Base-by-base conservation (phyloP, 1,284 basidiomycete genomes). In the Fomitopsis palustris region DNA sequence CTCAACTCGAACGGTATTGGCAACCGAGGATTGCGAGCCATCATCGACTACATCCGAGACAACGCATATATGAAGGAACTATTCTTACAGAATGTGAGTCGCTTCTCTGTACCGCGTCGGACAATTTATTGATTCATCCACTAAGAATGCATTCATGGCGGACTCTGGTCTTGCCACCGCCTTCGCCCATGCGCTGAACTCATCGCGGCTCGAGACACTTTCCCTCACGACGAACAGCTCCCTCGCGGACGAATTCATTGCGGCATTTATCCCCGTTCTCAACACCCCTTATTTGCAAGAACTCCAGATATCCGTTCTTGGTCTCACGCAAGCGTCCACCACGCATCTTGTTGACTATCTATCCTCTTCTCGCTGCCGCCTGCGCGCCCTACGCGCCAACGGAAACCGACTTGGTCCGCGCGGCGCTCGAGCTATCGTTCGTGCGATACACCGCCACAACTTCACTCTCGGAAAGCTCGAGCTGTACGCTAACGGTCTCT, bases 1-100 rank as follows among this genome's bases (percentile, higher is more conserved):
- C 69, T 90, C 57, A 86, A 84, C 58, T 74, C 76, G 10, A 86
- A 84, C 65, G 63, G 66, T 1, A 81, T 90, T 56, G 80, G 84
- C 19, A 80, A 86, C 66, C 67, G 68, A 47, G 85, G 85, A 0
- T 73, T 90, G 23, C 68, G 73, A 33, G 79, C 81, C 8, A 80
- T 88, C 58, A 69, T 79, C 9, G 69, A 77, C 43, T 88, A 85
- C 65, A 59, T 89, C 47, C 69, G 74, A 53, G 75, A 74, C 21
- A 87, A 85, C 64, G 67, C 68, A 4, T 65, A 67, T 16, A 65
- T 89, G 54, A 77, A 70, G 61, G 74, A 74, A 51, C 66, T 90
- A 16, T 81, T 79, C 65, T 68, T 89, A 9, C 81, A 84, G 67
- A 79, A 82, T 63, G 87, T 88, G 64, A 67, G 84, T 76, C 4